A percentile compares a stretch with the other conserved stretches of the same genome.
Evolutionary conservation across 108 stramenopile genomes (phyloP).

Genomic region (Poteriospumella lacustris): DNA sequence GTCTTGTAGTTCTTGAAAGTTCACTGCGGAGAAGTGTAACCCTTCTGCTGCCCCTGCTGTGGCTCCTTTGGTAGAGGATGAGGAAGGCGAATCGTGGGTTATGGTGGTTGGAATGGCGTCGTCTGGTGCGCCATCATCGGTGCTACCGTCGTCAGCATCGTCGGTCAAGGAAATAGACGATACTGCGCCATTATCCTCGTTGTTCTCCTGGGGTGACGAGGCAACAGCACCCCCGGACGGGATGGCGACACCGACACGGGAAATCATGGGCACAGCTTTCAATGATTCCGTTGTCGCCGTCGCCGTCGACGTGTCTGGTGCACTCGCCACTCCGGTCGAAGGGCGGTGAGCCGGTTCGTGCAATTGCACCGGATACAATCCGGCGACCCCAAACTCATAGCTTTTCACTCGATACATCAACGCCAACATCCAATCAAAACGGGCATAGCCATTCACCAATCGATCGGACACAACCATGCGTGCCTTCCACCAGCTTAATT

Average conservation of each 20-base stretch:
- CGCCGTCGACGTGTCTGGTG: no score
- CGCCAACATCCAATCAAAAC: conserved; percentile 79
- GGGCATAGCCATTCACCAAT: conserved; percentile 83
- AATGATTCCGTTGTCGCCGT: no score
- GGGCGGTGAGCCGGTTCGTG: not conserved
- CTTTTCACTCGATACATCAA: conserved; percentile 68
- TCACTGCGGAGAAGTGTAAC: not conserved
- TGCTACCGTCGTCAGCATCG: no score
- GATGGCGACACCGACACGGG: no score
- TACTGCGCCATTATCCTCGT: not conserved
- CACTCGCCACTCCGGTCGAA: no score
- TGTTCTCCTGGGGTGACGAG: not conserved
- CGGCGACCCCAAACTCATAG: not conserved
- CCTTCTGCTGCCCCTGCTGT: not conserved
- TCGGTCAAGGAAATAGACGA: no score
- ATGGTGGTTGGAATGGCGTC: not conserved
- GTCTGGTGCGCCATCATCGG: no score
- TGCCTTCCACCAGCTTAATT: conserved; percentile 63
- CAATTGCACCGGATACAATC: conserved; percentile 15
- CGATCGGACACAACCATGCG: conserved; percentile 77
- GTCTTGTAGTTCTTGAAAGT: not conserved
- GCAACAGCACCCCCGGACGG: not conserved
- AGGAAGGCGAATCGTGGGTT: not conserved
- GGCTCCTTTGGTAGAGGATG: not conserved
- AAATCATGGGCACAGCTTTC: no score